Evolutionary conservation across 169 alveolate genomes (phyloP), one percentile per base, ranked within the genome.

Genomic region (Cardiosporidium cionae): DNA sequence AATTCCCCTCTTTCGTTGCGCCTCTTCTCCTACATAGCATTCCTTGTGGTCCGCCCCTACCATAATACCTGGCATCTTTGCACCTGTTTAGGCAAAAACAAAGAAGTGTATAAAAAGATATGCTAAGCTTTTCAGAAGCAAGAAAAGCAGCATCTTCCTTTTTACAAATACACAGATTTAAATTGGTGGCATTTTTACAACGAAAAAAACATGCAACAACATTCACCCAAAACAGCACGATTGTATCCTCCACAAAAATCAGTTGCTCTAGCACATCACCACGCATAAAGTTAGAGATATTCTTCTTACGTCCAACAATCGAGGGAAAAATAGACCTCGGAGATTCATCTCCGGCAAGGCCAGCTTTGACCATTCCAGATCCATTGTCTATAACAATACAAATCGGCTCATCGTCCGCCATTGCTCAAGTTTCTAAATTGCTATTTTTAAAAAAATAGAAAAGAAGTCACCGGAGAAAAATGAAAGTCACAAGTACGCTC

Each of bases 11-110:
- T 94, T 94, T 53, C 93, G 86, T 86, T 94, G 94, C 31, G 99
- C 99, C 74, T 95, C 99, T 68, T 96, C 98, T 5, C 99, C 99
- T 44, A 96, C 95, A 82, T 88, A 96, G 75, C 88, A 83, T 58
- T 94, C 98, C 89, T 92, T 95, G 81, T 92, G 92, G 78, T 94
- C 97, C 95, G 90, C 93, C 3, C 98, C 98, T 29, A 93, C 95
- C 94, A 96, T 92, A 70, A 91, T 90, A 33, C 94, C 93, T 31
- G 95, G 92, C 84, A 64, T 35, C 78, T 73, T 79, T 7, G 82
- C 87, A 66, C 94, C 90, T 92, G 58, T 98, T 98, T 66, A 95
- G 80, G n/a, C n/a, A n/a, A 44, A 44, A 44, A 44, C 16, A 44
- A 44, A 44, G 58, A 16, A 16, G n/a, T n/a, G 16, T 44, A 44